Evolutionary conservation across 805 yeast genomes (phyloP).

Genomic region (Blastobotrys attinorum): DNA sequence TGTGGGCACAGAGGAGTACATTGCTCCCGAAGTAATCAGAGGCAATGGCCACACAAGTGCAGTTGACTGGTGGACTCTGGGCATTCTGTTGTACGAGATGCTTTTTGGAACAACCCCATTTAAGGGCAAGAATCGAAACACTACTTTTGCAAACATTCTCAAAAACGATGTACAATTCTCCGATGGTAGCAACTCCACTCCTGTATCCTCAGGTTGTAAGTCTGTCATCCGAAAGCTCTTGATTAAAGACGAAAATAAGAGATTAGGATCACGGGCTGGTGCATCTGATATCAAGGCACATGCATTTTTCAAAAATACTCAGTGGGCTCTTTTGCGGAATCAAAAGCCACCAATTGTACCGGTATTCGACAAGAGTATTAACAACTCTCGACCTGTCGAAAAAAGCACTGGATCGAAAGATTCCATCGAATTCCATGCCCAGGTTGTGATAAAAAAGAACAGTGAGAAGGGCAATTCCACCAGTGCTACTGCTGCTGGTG

Average conservation of each 20-base stretch:
- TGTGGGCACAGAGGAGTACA: conserved; percentile 98
- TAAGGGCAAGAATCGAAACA: conserved; percentile 82
- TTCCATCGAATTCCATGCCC: conserved; percentile 23
- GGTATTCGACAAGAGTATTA: conserved; percentile 50
- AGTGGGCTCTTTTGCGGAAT: conserved; percentile 92
- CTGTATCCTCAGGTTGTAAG: conserved; percentile 68
- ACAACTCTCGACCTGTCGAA: conserved; percentile 4
- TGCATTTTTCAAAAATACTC: conserved; percentile 81
- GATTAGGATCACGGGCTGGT: conserved; percentile 88
- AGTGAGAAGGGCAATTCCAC: not conserved
- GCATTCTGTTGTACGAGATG: conserved; percentile 91
- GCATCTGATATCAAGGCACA: conserved; percentile 93
- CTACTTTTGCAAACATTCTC: conserved; percentile 80
- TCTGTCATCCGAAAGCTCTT: conserved; percentile 71
- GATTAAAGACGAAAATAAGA: conserved; percentile 78
- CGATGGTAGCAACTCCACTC: conserved; percentile 42
- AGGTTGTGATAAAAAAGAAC: conserved; percentile 11
- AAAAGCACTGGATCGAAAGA: conserved; percentile 24
- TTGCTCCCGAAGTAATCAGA: conserved; percentile 96
- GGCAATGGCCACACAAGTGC: conserved; percentile 98
- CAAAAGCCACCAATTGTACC: conserved; percentile 97
- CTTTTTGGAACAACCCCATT: conserved; percentile 93
- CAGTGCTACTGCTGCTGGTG: not conserved
- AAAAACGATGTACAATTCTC: conserved; percentile 78
- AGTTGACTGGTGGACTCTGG: conserved; percentile 99